phyloP scores from a whole-genome alignment of 78 protist genomes.

The Monosiga brevicollis region DNA sequence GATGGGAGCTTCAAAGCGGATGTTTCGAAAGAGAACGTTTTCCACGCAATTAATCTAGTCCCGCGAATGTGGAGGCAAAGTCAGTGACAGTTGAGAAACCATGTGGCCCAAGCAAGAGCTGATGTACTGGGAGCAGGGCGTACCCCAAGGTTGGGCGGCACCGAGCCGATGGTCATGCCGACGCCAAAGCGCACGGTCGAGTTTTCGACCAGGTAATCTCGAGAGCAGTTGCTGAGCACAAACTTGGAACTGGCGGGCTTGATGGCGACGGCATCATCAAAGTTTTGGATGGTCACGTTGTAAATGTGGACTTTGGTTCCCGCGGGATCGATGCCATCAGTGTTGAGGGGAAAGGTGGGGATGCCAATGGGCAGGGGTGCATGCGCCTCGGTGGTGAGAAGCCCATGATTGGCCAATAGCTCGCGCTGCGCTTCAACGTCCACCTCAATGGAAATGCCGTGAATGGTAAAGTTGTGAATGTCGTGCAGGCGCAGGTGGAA shows the following conservation, averaged over 20 bases:
- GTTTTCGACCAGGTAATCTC: neutral
- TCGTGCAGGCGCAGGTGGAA: neutral
- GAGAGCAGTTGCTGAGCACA: neutral
- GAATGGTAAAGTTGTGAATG: neutral
- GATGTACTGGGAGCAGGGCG: too few relatives aligned
- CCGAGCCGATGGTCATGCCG: conserved; percentile 22
- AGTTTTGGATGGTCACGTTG: neutral
- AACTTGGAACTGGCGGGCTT: neutral
- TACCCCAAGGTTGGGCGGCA: conserved; percentile 11
- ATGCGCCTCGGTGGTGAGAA: neutral
- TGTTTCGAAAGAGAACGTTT: neutral
- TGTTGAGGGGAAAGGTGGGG: conserved; percentile 19
- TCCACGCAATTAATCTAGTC: conserved; percentile 2
- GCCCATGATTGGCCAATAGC: neutral
- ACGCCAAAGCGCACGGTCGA: neutral
- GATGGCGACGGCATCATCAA: conserved; percentile 18
- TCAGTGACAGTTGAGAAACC: too few relatives aligned
- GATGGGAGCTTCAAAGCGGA: neutral
- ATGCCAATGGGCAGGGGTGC: too few relatives aligned
- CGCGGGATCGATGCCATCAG: conserved; percentile 18
- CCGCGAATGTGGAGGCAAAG: too few relatives aligned
- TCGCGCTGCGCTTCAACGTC: neutral
- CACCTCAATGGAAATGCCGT: neutral
- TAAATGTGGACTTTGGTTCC: conserved; percentile 3
- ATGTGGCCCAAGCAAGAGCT: too few relatives aligned